Evolutionary conservation across 2,329 filamentous ascomycete genomes (phyloP), one percentile per base, ranked within the genome.

Genomic region (Trichophyton equinum): DNA sequence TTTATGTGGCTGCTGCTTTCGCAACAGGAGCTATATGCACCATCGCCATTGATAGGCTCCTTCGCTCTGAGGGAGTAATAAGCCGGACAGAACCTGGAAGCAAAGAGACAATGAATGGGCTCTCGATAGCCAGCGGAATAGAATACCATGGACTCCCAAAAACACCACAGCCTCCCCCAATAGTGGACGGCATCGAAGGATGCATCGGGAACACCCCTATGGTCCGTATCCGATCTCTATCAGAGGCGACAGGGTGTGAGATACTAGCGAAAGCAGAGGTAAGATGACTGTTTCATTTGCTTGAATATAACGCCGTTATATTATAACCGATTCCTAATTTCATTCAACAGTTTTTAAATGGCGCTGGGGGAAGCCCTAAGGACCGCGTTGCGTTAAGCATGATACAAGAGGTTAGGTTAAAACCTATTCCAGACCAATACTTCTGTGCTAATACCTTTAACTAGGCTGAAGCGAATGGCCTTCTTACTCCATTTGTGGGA

Each of bases 141-240:
- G 20, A 25, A 33, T 22, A 40, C 27, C 18, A 18, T 8, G 20
- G 42, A 11, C 15, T 36, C 20, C 7, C 38, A 5, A 11, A 8
- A 3, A 27, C 18, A 15, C 57, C 42, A 7, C 40, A 46, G 30
- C 74, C 74, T 30, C 74, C 74, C 11, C 67, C 69, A 27, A 83
- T 92, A 61, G 83, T 84, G 13, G 82, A 89, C 61, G 94, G 94
- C 18, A 88, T 99, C 63, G 91, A 95, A 73, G 89, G 86, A 53
- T 89, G 88, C 70, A 97, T 99, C 70, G 94, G 94, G 61, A 88
- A 95, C 74, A 99, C 94, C 13, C 92, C 91, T 0, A 81, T 99
- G 27, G 83, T 99, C 68, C 84, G 84, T 65, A 91, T 99, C 71
- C 87, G 85, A 66, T 91, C 88, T 42, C 81, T 99, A 25, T 95